Evolutionary conservation across 2,329 filamentous ascomycete genomes (phyloP).

Genomic region (Eutypa lata): DNA sequence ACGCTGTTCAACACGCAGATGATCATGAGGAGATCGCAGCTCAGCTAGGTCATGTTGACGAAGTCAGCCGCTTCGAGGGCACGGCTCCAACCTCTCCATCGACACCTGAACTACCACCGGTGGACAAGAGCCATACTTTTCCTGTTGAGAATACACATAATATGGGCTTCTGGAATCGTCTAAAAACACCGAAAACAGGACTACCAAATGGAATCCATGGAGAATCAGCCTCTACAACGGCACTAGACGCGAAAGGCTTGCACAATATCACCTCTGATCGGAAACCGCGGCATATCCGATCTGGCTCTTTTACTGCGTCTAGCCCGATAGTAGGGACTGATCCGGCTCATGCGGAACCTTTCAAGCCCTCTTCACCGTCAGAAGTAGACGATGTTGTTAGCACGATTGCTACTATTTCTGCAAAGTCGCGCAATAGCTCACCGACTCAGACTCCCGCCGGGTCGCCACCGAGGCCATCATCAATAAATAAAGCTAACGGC

Average conservation of each 20-base stretch:
- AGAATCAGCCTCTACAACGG: slow-evolving; percentile 43
- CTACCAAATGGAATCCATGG: slow-evolving; percentile 24
- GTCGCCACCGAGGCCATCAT: slow-evolving; percentile 22
- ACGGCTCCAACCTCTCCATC: slow-evolving; percentile 26
- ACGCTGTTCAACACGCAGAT: slow-evolving; percentile 37
- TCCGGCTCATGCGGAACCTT: slow-evolving; percentile 62
- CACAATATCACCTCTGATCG: slow-evolving; percentile 32
- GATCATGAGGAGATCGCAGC: slow-evolving; percentile 37
- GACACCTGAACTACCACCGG: slow-evolving; percentile 35
- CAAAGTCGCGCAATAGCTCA: slow-evolving; percentile 43
- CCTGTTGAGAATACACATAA: slow-evolving; percentile 40
- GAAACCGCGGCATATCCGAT: slow-evolving; percentile 54
- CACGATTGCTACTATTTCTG: slow-evolving; percentile 52
- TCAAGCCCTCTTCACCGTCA: slow-evolving; percentile 52
- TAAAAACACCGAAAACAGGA: slow-evolving; percentile 33
- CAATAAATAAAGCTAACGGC: slow-evolving; percentile 8
- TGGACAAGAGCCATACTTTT: slow-evolving; percentile 56
- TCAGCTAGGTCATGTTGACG: slow-evolving; percentile 45
- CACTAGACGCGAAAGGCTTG: slow-evolving; percentile 45
- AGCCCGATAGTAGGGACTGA: slow-evolving; percentile 67
- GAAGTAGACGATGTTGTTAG: slow-evolving; percentile 58
- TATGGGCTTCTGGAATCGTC: slow-evolving; percentile 47
- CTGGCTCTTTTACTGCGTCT: slow-evolving; percentile 61
- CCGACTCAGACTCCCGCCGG: slow-evolving; percentile 20
- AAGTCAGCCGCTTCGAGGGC: slow-evolving; percentile 44